Evolutionary conservation across 2,329 filamentous ascomycete genomes (phyloP).

Genomic region (Pseudogymnoascus sp.): DNA sequence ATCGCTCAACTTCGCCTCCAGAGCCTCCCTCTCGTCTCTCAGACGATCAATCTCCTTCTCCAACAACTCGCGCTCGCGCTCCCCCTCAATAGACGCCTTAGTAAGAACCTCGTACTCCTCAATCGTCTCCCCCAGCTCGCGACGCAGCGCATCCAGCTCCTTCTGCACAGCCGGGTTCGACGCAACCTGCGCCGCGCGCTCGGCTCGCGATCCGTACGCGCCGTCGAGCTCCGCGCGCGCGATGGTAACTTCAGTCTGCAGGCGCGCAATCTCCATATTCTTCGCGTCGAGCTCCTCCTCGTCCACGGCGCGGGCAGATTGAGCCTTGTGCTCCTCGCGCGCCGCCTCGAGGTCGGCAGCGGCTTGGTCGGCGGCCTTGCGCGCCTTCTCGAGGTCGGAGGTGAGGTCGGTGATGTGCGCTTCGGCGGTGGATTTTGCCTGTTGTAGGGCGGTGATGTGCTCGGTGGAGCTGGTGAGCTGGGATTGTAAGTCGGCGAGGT

Average conservation of each 20-base stretch:
- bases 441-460: neutral
- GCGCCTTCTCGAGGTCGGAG: constrained; percentile 20
- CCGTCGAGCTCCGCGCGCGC: constrained; percentile 86
- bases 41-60: constrained; percentile 57
- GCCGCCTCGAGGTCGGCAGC: constrained; percentile 22
- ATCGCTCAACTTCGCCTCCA: constrained; percentile 59
- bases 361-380: neutral
- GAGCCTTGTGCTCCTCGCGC: constrained; percentile 24
- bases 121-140: constrained; percentile 60
- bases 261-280: constrained; percentile 56
- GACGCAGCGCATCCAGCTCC: constrained; percentile 55
- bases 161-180: constrained; percentile 50
- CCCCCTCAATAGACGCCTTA: constrained; percentile 61
- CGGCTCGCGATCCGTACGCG: constrained; percentile 73
- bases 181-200: constrained; percentile 60
- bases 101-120: constrained; percentile 65
- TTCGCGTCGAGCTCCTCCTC: constrained; percentile 46
- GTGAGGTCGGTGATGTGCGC: constrained; percentile 22
- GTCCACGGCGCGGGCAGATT: constrained; percentile 31
- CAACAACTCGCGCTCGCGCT: constrained; percentile 60
- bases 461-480: constrained; percentile 19
- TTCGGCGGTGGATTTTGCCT: constrained; percentile 16
- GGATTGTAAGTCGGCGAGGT: constrained; percentile 24
- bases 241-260: constrained; percentile 78
- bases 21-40: constrained; percentile 53